Evolutionary conservation across 1,284 basidiomycete genomes (phyloP), one percentile per base, ranked within the genome.

Genomic region (Cystobasidium pallidum): DNA sequence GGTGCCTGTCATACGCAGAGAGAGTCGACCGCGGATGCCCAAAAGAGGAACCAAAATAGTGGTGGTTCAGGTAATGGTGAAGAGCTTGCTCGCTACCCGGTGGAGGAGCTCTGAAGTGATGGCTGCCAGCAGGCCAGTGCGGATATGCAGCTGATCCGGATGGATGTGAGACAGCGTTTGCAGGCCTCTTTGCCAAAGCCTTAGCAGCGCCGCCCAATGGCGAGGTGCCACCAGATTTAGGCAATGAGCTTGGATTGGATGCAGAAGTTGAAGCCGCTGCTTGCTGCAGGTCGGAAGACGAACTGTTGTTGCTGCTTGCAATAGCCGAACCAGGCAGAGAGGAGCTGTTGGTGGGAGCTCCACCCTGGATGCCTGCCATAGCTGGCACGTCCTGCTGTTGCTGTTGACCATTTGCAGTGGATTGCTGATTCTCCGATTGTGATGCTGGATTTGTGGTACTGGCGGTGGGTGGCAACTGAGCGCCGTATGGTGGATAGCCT

Each of bases 301-400:
- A 64, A 47, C 62, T 64, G 24, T 64, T 64, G 62, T 64, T 64
- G 43, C 39, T 43, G 45, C 58, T 45, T 19, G 26, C 10, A 24
- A 41, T 49, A 28, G 36, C 41, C 1, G 45, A 26, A n/a, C 61
- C 45, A 26, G 41, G 34, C 8, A 43, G 24, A 10, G 43, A 28
- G 3, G 45, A 59, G 47, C 43, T n/a, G 7, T 28, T n/a, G 4
- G 57, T 13, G 34, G 58, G 39, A 41, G 58, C 58, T 61, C 26
- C 39, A 6, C 58, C 36, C 11, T 41, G 43, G 36, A 62, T 30
- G 36, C 62, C 45, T n/a, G 41, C 34, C 57, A 65, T 19, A 39
- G 49, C 64, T 55, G 73, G 41, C 10, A 59, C 63, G 49, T 63
- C 63, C 43, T 66, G 73, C 45, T 47, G 66, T 21, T 66, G 71